Evolutionary conservation across 352 stramenopile species (phyloP).

Genomic region (Globisporangium heterothallicum): DNA sequence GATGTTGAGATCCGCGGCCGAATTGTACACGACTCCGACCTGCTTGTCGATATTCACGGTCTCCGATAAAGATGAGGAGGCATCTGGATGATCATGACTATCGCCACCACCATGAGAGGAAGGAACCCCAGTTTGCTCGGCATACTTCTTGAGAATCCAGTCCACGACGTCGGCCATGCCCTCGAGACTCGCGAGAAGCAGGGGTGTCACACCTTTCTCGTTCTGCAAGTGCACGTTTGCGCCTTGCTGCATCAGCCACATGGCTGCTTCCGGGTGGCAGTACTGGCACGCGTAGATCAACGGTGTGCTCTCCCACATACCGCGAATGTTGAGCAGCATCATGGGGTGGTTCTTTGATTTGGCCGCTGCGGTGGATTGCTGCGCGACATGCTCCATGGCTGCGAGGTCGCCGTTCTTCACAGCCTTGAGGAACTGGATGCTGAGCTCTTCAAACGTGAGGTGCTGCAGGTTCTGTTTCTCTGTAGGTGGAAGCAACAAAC

Average conservation of each 20-base stretch:
- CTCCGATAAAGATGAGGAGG: no score
- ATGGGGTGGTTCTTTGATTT: conserved; percentile 2
- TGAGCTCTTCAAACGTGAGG: conserved; percentile 38
- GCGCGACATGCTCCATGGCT: conserved; percentile 21
- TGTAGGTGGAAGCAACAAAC: conserved; percentile 1
- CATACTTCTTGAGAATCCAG: conserved; percentile 24
- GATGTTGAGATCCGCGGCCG: conserved; percentile 49
- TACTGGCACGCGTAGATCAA: conserved; percentile 77
- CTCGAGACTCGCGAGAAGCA: conserved; percentile 69
- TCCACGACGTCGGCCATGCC: conserved; percentile 42
- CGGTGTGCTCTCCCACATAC: conserved; percentile 83
- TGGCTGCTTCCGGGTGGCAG: conserved; percentile 36
- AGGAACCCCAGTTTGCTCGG: no score
- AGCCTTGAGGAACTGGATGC: conserved; percentile 58
- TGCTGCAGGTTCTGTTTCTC: conserved; percentile 13
- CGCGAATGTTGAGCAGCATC: conserved; percentile 61
- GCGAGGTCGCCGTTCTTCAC: conserved; percentile 52
- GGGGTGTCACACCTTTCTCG: conserved; percentile 61
- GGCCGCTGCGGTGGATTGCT: conserved; percentile 6
- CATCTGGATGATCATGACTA: no score
- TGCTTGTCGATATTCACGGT: conserved; percentile 32
- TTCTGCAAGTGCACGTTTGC: conserved; percentile 45
- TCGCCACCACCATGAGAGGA: no score
- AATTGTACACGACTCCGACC: conserved; percentile 74
- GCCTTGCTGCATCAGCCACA: conserved; percentile 48